Evolutionary conservation across 1,284 basidiomycete species (phyloP).

Genomic region (Naganishia sp.): DNA sequence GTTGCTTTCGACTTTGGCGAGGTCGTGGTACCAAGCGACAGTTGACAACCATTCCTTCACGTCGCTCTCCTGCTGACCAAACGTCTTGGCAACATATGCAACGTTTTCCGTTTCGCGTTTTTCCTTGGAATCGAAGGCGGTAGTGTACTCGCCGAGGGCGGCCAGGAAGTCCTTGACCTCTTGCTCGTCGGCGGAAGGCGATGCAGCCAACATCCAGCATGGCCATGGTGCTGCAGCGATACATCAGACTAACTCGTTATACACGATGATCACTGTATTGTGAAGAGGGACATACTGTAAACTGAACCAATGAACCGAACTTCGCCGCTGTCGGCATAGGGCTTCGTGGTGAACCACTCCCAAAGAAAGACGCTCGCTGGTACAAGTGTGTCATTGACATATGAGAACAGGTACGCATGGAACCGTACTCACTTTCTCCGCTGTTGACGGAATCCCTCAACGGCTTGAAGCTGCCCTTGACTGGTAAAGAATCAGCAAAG

Average conservation of each 20-base stretch:
- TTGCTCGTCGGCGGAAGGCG: conserved; percentile 61
- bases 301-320: conserved; percentile 65
- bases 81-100: conserved; percentile 72
- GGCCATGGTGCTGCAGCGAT: conserved; percentile 87
- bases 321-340: conserved; percentile 78
- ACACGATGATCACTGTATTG: not conserved
- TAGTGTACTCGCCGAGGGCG: conserved; percentile 66
- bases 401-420: too few species aligned
- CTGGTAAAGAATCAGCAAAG: conserved; percentile 53
- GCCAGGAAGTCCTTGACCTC: conserved; percentile 65
- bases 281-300: conserved; percentile 44
- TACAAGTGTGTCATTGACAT: conserved; percentile 37
- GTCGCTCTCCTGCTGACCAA: conserved; percentile 69
- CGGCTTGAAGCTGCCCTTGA: conserved; percentile 87
- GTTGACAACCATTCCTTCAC: conserved; percentile 75
- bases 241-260: not conserved
- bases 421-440: conserved; percentile 55
- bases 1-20: conserved; percentile 63
- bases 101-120: conserved; percentile 65
- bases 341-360: conserved; percentile 99
- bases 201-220: conserved; percentile 88
- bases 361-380: conserved; percentile 82
- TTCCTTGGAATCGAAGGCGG: conserved; percentile 66
- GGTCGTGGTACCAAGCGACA: conserved; percentile 71
- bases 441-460: conserved; percentile 87